Percentiles rank a stretch among this genome's conserved stretches.
Evolutionary conservation across 225 moss, liverwort and hornwort genomes (phyloP).

Genomic region (Marchantia paleacea): DNA sequence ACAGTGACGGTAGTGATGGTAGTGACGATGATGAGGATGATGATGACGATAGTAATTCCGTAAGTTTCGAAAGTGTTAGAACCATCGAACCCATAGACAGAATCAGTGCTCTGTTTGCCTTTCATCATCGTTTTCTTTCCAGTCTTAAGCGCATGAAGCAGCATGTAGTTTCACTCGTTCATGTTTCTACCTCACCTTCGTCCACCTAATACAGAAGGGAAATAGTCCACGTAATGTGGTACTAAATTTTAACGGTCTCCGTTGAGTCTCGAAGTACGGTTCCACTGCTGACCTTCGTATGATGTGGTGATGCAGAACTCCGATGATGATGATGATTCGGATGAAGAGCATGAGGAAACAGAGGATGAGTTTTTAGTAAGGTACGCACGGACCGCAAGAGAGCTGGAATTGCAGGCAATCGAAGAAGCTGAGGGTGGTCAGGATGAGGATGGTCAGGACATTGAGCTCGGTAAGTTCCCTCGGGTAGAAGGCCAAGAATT

Average conservation of each 20-base stretch:
- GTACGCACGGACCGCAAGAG: slow-evolving; percentile 73
- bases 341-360: slow-evolving; percentile 63
- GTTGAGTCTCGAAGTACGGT: not conserved
- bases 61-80: slow-evolving; percentile 25
- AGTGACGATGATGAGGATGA: slow-evolving; percentile 62
- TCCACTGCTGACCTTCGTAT: not conserved
- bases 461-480: slow-evolving; percentile 70
- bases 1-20: slow-evolving; percentile 41
- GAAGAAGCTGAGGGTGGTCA: slow-evolving; percentile 90
- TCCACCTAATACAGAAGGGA: not conserved
- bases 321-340: slow-evolving; percentile 68
- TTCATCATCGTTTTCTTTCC: not conserved
- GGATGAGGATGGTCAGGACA: slow-evolving; percentile 96
- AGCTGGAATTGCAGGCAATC: slow-evolving; percentile 69
- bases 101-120: not conserved
- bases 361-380: slow-evolving; percentile 84
- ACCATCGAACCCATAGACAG: not conserved
- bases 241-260: not conserved
- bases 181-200: not conserved
- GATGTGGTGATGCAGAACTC: slow-evolving; percentile 44
- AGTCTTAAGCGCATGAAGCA: no score
- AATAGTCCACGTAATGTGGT: not conserved
- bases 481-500: not conserved
- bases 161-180: no score
- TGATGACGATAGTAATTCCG: slow-evolving; percentile 67